Conservation (phyloP, 257 asterid genomes). For the Lantana camara region DNA sequence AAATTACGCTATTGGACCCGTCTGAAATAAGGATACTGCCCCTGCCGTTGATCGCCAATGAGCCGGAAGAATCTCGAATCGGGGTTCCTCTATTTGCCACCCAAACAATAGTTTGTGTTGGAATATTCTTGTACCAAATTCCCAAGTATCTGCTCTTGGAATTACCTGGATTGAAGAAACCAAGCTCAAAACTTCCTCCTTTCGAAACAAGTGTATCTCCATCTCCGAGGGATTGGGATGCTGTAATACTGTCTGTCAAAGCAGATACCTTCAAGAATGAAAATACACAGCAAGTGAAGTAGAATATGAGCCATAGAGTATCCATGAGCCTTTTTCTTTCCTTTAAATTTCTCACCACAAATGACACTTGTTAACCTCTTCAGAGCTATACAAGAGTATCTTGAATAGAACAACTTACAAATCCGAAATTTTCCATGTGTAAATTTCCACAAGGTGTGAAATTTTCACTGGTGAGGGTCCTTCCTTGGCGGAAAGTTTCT, state of each 20-base stretch:
- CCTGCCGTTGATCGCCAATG: conserved; percentile 7
- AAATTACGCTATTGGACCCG: conserved; percentile 17
- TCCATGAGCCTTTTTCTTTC: neutral
- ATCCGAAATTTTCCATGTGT: too few species aligned
- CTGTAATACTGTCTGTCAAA: neutral
- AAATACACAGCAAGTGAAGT: conserved; percentile 5
- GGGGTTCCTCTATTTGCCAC: conserved; percentile 39
- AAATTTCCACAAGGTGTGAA: neutral
- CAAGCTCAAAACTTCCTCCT: conserved; percentile 32
- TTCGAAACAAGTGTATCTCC: conserved; percentile 25
- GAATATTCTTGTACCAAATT: conserved; percentile 37
- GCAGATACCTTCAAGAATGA: conserved; percentile 4
- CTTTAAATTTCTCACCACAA: neutral
- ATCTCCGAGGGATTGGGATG: conserved; percentile 26
- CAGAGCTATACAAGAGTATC: neutral
- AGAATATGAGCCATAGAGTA: conserved; percentile 18
- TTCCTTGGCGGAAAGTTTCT: neutral
- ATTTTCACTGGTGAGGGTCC: neutral
- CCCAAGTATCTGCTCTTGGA: conserved; percentile 25
- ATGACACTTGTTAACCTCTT: neutral
- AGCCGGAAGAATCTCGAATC: conserved; percentile 25
- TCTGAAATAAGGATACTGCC: conserved; percentile 18
- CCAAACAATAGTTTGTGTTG: conserved; percentile 33
- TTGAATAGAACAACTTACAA: neutral
- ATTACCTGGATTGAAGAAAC: conserved; percentile 34